Evolutionary conservation across 129 eudicot genomes (phyloP), one percentile per base, ranked within the genome.

Genomic region (Apium graveolens): DNA sequence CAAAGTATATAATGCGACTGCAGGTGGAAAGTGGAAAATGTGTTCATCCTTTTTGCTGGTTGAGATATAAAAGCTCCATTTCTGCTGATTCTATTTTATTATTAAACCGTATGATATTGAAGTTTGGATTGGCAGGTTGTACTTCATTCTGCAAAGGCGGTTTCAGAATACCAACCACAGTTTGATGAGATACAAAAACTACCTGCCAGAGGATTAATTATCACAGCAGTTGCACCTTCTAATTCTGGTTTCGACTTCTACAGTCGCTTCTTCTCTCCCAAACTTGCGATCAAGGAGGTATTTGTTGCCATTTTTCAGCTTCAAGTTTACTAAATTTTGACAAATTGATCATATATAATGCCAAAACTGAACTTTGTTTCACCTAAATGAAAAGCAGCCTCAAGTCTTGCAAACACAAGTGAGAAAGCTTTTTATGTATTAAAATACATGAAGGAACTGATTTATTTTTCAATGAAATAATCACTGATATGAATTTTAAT

Each of bases 221-320:
- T 90, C 38, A 87, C 96, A 39, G 95, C 88, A 46, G 83, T 76
- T 79, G 97, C 90, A 31, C 91, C 91, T 1, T 46, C 82, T 29
- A 96, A 78, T 49, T 96, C 97, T 27, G 96, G 91, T 9, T 95
- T 95, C 75, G 97, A 95, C 84, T 88, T 90, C 21, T 85, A 70
- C 60, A 87, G 91, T 81, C 97, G 96, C 14, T 87, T 85, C 82
- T 94, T 94, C 81, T 81, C 83, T 83, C 98, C 98, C 14, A 90
- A 94, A 70, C 71, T 78, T n/a, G 98, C 96, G 29, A 57, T 91
- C 65, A 80, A 83, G 66, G 96, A 91, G 96, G 96, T 88, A 80
- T 69, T 38, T 29, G 39, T 13, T 63, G 18, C 31, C 69, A 62
- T 62, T 26, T 62, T 62, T 26, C 62, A 51, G 29, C 29, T 53